Conservation (phyloP, 2,329 filamentous ascomycete species). For the Didymella pinodella region DNA sequence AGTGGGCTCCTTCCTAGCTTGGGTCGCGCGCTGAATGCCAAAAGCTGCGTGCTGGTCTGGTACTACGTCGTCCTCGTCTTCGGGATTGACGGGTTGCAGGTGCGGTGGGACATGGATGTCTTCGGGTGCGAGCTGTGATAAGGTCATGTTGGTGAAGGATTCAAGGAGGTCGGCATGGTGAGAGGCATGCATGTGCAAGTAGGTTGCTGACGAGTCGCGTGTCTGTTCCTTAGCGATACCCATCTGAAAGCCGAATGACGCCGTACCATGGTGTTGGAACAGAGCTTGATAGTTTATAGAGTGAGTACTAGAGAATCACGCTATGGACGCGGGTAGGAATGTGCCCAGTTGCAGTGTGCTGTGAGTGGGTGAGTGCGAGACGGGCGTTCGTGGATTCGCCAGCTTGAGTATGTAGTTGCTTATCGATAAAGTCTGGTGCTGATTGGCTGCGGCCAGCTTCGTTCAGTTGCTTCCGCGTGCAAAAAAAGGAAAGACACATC, state of each 20-base stretch:
- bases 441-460: neutral
- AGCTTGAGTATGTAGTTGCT: neutral
- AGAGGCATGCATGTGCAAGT: constrained; percentile 76
- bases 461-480: no score
- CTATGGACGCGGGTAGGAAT: no score
- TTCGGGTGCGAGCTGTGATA: constrained; percentile 58
- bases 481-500: no score
- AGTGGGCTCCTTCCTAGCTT: constrained; percentile 72
- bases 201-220: constrained; percentile 78
- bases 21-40: constrained; percentile 82
- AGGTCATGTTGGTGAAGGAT: constrained; percentile 54
- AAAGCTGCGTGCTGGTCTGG: constrained; percentile 89
- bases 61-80: constrained; percentile 88
- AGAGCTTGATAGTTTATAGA: no score
- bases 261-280: constrained; percentile 7
- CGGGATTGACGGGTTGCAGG: constrained; percentile 82
- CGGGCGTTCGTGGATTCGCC: neutral
- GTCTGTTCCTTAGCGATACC: constrained; percentile 47
- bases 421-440: neutral
- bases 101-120: constrained; percentile 83
- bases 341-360: no score
- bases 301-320: no score
- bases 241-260: no score
- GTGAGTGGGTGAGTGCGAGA: no score
- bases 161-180: constrained; percentile 82